Evolutionary conservation across 345 rosid genomes (phyloP), one percentile per base, ranked within the genome.

Genomic region (Gossypium australe): DNA sequence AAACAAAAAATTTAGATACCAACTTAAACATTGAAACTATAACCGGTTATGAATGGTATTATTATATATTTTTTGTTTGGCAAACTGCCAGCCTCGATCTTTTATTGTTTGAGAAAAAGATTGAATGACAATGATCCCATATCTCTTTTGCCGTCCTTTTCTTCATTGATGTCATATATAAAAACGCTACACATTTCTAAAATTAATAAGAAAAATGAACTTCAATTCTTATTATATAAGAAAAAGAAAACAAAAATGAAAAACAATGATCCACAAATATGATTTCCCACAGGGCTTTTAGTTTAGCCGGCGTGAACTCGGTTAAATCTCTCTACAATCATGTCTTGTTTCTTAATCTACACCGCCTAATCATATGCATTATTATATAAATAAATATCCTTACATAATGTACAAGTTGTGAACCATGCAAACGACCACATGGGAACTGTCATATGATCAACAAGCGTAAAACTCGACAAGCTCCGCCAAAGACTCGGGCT

Each of bases 401-500:
- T 52, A 75, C 52, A 72, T 74, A 24, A 80, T 81, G 63, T 82
- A 80, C 85, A 84, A 47, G 60, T 71, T 71, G 45, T 10, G 24
- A 53, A 78, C 52, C 59, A 13, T 57, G 71, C 9, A 14, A 27
- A 70, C 20, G 75, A 63, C 60, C 67, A 3, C 74, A 72, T 22
- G 27, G 67, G 25, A 68, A 9, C 73, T 70, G 22, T n/a, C 60
- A 71, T 60, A n/a, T 2, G 41, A 59, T 59, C 64, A 51, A 66
- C 93, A 94, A n/a, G 90, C 90, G 80, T 94, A 94, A 84, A 90
- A 94, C 78, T 92, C 91, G 29, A 84, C 94, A 16, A 94, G 89
- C 80, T 94, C 97, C 43, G 90, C 87, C 53, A 90, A 48, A 2
- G 98, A 90, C 82, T 90, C 97, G 0, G 89, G 89, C 4, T 84